Conservation (phyloP, 2,329 filamentous ascomycete species). For the Fusarium equiseti region DNA sequence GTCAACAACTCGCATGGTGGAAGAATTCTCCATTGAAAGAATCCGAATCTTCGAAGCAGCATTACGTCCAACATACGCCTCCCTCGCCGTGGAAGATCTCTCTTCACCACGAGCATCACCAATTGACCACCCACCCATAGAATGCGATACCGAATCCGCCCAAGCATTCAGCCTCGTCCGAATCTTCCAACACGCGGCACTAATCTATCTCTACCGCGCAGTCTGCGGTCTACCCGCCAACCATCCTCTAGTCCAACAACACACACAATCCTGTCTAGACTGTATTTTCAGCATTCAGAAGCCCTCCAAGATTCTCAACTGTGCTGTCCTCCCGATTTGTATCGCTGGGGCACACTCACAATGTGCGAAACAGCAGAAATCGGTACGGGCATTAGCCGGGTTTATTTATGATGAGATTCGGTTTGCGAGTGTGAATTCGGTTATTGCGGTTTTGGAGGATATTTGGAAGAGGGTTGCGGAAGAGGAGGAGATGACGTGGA, state of each 20-base stretch:
- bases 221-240: conserved; percentile 55
- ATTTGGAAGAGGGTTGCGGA: conserved; percentile 38
- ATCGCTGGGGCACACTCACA: conserved; percentile 54
- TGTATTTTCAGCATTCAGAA: conserved; percentile 53
- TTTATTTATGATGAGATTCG: conserved; percentile 51
- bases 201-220: conserved; percentile 59
- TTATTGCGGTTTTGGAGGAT: conserved; percentile 37
- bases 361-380: conserved; percentile 45
- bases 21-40: conserved; percentile 47
- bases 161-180: conserved; percentile 54
- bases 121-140: background rate
- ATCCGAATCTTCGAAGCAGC: conserved; percentile 48
- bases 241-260: conserved; percentile 56
- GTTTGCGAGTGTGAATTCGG: conserved; percentile 55
- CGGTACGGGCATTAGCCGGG: conserved; percentile 35
- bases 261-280: conserved; percentile 53
- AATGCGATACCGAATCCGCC: conserved; percentile 48
- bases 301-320: conserved; percentile 55
- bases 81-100: conserved; percentile 45
- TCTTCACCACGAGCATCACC: conserved; percentile 1
- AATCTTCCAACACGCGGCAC: conserved; percentile 56
- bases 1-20: conserved; percentile 19
- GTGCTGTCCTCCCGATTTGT: conserved; percentile 54
- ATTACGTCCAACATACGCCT: conserved; percentile 45
- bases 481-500: conserved; percentile 32